A percentile compares a stretch with the other conserved stretches of the same genome.
Evolutionary conservation across 805 yeast genomes (phyloP).

Genomic region (Cephaloascus fragrans): DNA sequence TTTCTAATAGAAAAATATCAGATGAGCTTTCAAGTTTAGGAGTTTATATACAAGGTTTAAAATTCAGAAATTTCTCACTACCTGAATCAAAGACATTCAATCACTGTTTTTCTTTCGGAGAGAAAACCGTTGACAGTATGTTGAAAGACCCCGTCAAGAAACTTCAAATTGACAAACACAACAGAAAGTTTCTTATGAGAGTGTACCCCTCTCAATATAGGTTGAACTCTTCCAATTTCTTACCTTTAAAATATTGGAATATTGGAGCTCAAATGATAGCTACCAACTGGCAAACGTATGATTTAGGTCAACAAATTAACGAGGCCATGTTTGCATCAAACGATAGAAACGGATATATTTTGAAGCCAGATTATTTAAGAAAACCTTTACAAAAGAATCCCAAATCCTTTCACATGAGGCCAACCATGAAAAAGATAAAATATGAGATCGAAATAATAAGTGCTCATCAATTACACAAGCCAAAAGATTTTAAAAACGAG

Average conservation of each 20-base stretch:
- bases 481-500: conserved; percentile 37
- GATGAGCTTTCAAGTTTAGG: conserved; percentile 51
- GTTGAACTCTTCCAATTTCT: conserved; percentile 70
- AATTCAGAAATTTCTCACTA: conserved; percentile 71
- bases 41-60: conserved; percentile 64
- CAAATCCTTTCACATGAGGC: neutral
- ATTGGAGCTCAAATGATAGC: conserved; percentile 93
- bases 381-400: conserved; percentile 1
- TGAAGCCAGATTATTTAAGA: conserved; percentile 51
- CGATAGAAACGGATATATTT: conserved; percentile 59
- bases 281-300: conserved; percentile 92
- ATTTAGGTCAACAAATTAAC: conserved; percentile 80
- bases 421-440: conserved; percentile 2
- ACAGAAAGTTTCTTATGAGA: conserved; percentile 64
- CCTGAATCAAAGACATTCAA: conserved; percentile 76
- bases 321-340: conserved; percentile 67
- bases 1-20: conserved; percentile 12
- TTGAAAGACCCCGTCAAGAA: conserved; percentile 48
- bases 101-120: conserved; percentile 85
- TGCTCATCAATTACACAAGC: conserved; percentile 78
- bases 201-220: conserved; percentile 80
- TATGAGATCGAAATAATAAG: conserved; percentile 44
- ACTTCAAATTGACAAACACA: conserved; percentile 63
- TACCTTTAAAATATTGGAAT: conserved; percentile 74
- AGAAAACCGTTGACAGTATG: conserved; percentile 55